Evolutionary conservation across 179 eudicot species (phyloP).

Genomic region (Camellia oleifera): DNA sequence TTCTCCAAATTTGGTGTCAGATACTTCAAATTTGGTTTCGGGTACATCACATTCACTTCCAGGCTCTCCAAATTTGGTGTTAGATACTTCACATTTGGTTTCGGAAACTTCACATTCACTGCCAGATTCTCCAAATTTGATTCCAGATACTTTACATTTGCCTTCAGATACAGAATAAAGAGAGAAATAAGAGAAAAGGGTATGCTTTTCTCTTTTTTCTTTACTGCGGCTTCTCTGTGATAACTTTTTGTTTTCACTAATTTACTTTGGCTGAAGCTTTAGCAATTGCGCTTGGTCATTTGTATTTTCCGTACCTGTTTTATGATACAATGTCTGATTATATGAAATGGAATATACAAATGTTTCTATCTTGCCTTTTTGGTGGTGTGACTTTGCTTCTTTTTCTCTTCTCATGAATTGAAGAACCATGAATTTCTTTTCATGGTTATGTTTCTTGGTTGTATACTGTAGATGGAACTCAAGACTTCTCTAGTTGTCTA

Average conservation of each 20-base stretch:
- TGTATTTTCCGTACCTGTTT: background rate
- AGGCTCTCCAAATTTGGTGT: background rate
- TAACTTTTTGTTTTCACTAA: background rate
- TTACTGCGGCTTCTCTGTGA: background rate
- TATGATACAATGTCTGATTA: background rate
- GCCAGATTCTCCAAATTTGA: background rate
- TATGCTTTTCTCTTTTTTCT: slow-evolving; percentile 10
- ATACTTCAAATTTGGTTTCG: slow-evolving; percentile 10
- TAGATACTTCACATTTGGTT: slow-evolving; percentile 12
- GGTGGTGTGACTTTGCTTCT: background rate
- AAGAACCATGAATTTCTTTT: background rate
- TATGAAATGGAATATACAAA: slow-evolving; percentile 4
- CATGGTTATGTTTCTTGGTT: background rate
- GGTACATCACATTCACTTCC: background rate
- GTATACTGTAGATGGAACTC: no score
- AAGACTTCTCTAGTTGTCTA: no score
- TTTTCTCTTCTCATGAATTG: background rate
- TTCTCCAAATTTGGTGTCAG: background rate
- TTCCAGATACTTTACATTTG: slow-evolving; percentile 25
- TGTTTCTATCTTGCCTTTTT: background rate
- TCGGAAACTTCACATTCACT: background rate
- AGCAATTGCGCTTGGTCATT: background rate
- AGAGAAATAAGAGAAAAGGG: slow-evolving; percentile 17
- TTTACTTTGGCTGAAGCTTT: background rate
- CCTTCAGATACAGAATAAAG: slow-evolving; percentile 47